Evolutionary conservation across 306 rosid species (phyloP).

Genomic region (Rubus parviflorus): DNA sequence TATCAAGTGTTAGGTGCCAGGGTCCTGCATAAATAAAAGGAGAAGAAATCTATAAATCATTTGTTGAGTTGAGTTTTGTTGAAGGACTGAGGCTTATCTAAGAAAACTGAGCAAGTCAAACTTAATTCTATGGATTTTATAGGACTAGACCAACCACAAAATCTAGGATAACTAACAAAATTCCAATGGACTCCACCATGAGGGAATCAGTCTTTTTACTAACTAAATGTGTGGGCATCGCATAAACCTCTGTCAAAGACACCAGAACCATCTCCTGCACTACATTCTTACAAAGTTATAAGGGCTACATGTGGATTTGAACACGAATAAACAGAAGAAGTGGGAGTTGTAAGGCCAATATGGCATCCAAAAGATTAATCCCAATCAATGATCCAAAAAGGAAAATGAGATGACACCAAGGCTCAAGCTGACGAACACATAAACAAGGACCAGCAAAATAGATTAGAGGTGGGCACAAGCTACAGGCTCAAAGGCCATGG

Average conservation of each 20-base stretch:
- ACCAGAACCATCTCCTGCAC: neutral
- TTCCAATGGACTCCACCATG: neutral
- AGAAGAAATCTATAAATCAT: conserved; percentile 4
- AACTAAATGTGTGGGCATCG: neutral
- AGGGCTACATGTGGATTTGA: neutral
- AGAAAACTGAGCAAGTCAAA: neutral
- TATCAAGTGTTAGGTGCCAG: conserved; percentile 1
- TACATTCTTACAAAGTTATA: neutral
- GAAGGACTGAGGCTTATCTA: neutral
- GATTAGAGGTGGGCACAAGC: neutral
- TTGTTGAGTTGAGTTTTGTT: neutral
- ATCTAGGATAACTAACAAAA: neutral
- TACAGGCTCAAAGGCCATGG: neutral
- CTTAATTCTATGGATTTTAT: neutral
- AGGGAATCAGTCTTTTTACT: neutral
- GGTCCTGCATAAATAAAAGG: neutral
- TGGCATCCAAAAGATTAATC: neutral
- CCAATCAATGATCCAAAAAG: neutral
- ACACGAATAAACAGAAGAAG: neutral
- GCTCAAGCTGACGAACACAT: neutral
- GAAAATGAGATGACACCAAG: neutral
- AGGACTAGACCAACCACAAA: neutral
- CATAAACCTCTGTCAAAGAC: neutral
- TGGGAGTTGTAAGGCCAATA: conserved; percentile 2
- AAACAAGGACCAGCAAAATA: neutral